Evolutionary conservation across 2,329 filamentous ascomycete species (phyloP).

Genomic region (Nectriaceae sp.): DNA sequence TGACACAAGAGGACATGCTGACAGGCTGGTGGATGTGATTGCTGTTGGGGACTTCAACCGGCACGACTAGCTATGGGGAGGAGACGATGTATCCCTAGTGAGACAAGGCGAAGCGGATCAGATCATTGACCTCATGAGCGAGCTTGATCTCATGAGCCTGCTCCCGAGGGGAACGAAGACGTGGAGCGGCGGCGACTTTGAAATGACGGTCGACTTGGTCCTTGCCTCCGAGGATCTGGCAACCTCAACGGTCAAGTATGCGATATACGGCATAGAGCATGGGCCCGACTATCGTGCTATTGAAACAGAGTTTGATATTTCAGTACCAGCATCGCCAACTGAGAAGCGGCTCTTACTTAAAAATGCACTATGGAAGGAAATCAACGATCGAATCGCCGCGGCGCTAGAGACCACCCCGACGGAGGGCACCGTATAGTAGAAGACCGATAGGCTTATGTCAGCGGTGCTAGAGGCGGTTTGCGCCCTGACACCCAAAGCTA

Average conservation of each 20-base stretch:
- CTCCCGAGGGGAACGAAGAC: conserved; percentile 37
- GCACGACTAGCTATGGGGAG: conserved; percentile 21
- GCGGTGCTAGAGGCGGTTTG: conserved; percentile 5
- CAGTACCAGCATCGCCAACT: background rate
- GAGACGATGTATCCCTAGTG: conserved; percentile 10
- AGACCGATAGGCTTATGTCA: conserved; percentile 9
- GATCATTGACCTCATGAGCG: conserved; percentile 38
- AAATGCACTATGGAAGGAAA: conserved; percentile 12
- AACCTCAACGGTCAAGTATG: conserved; percentile 9
- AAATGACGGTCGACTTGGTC: conserved; percentile 29
- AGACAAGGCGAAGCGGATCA: conserved; percentile 38
- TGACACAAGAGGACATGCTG: background rate
- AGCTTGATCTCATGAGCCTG: conserved; percentile 34
- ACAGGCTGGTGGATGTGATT: conserved; percentile 6
- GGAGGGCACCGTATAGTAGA: conserved; percentile 9
- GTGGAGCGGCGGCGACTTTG: conserved; percentile 26
- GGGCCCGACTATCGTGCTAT: conserved; percentile 5
- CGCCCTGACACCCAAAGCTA: conserved; percentile 23
- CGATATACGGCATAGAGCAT: conserved; percentile 6
- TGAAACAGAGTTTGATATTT: conserved; percentile 3
- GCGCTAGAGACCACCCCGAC: conserved; percentile 1
- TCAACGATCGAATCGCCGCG: conserved; percentile 7
- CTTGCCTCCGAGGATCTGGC: conserved; percentile 24
- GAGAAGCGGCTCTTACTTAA: conserved; percentile 1
- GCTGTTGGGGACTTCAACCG: conserved; percentile 20